Conservation (phyloP, 352 stramenopile species). For the Phytophthora sp. region DNA sequence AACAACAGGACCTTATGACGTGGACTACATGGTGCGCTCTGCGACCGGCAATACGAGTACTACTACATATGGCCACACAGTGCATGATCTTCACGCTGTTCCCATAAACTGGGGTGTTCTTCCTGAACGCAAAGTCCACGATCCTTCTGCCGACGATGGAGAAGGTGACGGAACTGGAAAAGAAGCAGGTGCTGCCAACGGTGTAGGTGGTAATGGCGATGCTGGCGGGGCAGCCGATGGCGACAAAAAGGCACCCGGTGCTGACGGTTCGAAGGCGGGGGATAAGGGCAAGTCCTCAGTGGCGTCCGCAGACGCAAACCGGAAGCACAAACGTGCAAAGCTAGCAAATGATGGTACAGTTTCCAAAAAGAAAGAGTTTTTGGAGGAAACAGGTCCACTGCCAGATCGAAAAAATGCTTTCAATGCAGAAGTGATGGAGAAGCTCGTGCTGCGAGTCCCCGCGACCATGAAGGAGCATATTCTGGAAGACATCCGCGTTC, state of each 20-base stretch:
- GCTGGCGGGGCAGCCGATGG: constrained; percentile 23
- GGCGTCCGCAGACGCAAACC: constrained; percentile 42
- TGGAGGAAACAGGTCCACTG: constrained; percentile 65
- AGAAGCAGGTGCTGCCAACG: constrained; percentile 16
- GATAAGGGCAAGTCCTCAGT: constrained; percentile 44
- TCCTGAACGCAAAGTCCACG: constrained; percentile 57
- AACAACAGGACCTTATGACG: constrained; percentile 68
- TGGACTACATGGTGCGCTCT: constrained; percentile 74
- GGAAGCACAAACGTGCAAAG: constrained; percentile 69
- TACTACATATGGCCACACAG: constrained; percentile 39
- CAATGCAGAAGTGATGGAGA: constrained; percentile 78
- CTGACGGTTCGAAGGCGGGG: constrained; percentile 38
- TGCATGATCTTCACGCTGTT: constrained; percentile 76
- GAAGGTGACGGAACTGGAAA: constrained; percentile 25
- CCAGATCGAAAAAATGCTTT: constrained; percentile 75
- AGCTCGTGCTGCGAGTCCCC: constrained; percentile 76
- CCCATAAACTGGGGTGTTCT: constrained; percentile 77
- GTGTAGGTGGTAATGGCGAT: constrained; percentile 17
- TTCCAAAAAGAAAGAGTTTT: constrained; percentile 55
- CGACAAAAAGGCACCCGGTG: constrained; percentile 57
- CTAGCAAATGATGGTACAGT: constrained; percentile 33
- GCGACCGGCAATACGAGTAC: constrained; percentile 39
- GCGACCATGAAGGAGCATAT: constrained; percentile 69
- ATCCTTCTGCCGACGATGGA: constrained; percentile 28
- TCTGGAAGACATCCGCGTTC: constrained; percentile 67